These are phyloP conservation scores for Collybia mongolica DNA, from an alignment of 768 basidiomycete species.

Conservation along the genomic window DNA sequence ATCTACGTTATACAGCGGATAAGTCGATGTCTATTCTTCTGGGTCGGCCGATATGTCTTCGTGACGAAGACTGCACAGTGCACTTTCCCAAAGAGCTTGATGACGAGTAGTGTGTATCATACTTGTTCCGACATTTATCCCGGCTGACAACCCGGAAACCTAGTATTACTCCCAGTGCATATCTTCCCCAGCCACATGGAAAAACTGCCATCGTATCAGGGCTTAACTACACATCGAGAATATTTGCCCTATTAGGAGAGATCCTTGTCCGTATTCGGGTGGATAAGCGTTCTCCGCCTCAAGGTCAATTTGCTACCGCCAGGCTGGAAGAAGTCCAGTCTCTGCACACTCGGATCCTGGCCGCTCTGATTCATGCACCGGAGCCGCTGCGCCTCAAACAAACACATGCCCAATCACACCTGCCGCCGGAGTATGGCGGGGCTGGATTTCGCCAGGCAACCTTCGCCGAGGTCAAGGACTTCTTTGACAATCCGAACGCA, in stretches of 20 bases:
- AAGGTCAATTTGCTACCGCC: slow-evolving; percentile 82
- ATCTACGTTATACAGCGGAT: slow-evolving; percentile 54
- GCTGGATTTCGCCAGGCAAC: slow-evolving; percentile 80
- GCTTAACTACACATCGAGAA: slow-evolving; percentile 82
- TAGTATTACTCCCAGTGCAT: slow-evolving; percentile 82
- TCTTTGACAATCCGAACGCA: slow-evolving; percentile 90
- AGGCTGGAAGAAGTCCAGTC: slow-evolving; percentile 83
- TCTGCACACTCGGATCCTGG: slow-evolving; percentile 72
- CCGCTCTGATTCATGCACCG: slow-evolving; percentile 74
- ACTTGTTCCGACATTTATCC: slow-evolving; percentile 29
- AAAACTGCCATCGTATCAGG: slow-evolving; percentile 85
- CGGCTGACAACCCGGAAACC: slow-evolving; percentile 14
- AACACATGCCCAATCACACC: slow-evolving; percentile 42
- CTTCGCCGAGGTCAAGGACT: slow-evolving; percentile 85
- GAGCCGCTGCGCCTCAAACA: slow-evolving; percentile 72
- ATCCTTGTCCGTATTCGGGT: slow-evolving; percentile 85
- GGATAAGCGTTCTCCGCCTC: slow-evolving; percentile 83
- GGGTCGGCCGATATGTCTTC: slow-evolving; percentile 80
- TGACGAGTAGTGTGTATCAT: slow-evolving; percentile 76
- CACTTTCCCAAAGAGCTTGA: slow-evolving; percentile 88
- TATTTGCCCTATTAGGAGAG: slow-evolving; percentile 84
- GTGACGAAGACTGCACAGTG: slow-evolving; percentile 89
- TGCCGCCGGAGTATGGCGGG: slow-evolving; percentile 62
- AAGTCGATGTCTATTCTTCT: slow-evolving; percentile 87
- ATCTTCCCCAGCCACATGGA: slow-evolving; percentile 84